Base-by-base conservation (phyloP, 73 alveolate genomes). In the Tetrahymena elliotti region DNA sequence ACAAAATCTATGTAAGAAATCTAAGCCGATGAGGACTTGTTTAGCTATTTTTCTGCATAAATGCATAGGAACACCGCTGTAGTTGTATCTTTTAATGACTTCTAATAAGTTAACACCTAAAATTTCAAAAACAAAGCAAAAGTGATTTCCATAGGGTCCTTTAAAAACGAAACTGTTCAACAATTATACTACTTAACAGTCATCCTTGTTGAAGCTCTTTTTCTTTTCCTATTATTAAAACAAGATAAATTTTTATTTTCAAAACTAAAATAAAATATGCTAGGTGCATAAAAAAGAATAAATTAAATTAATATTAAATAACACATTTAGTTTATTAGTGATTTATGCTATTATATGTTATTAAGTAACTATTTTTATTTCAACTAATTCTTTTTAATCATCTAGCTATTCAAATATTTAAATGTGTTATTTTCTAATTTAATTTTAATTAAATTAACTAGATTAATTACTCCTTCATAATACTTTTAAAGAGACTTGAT, bases 61-160 rank as follows among this genome's bases (percentile, higher is more conserved):
- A 84, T 93, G 94, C 53, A 95, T 40, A 16, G 97, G 97, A 35
- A 98, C 98, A 18, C 99, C 98, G 93, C 94, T 95, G 92, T 95
- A 96, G 68, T 97, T 96, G 95, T 97, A 94, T 93, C 98, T 94
- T 92, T 99, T 99, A 88, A 99, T 99, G 35, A 99, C 97, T 93
- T 99, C 99, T n/a, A 99, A 97, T 38, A 99, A 97, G 96, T 98
- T 99, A 92, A 99, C 99, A 31, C 99, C 99, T 97, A 99, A 97
- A 95, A 99, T 99, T 97, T 99, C 99, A 95, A 99, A 99, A 47
- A 99, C 99, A 99, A 99, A 97, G 95, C 99, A 97, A 53, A 98
- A 95, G 36, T 96, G 98, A 68, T 38, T 36, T 24, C 98, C 98
- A 84, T 95, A 88, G 38, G 98, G 98, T 38, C 97, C 98, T 92